phyloP scores from a whole-genome alignment of 2,329 filamentous ascomycete genomes.

The Penicillium sclerotiorum region DNA sequence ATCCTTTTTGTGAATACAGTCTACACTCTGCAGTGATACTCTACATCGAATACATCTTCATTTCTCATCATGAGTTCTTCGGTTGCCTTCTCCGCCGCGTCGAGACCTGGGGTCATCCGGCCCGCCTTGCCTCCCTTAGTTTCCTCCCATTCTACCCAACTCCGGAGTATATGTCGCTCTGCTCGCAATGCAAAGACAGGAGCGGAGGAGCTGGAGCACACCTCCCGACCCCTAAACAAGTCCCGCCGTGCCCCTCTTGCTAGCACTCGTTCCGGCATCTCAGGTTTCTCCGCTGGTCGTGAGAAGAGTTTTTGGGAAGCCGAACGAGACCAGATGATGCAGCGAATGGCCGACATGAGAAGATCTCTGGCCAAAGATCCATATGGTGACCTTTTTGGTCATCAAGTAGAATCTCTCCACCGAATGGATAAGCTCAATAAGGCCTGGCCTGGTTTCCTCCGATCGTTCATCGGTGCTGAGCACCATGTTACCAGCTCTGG shows the following conservation, averaged over 20 bases:
- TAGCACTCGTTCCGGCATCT: conserved; percentile 15
- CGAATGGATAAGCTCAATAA: conserved; percentile 22
- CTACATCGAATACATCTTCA: background rate
- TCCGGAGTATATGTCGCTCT: conserved; percentile 13
- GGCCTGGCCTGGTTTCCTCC: conserved; percentile 34
- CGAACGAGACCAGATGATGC: conserved; percentile 24
- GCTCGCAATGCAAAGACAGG: conserved; percentile 12
- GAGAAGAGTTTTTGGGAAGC: conserved; percentile 23
- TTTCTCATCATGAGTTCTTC: conserved; percentile 19
- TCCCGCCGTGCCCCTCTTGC: conserved; percentile 13
- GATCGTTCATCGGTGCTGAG: conserved; percentile 26
- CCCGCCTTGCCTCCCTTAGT: conserved; percentile 14
- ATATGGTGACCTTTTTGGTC: conserved; percentile 45
- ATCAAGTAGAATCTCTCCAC: conserved; percentile 30
- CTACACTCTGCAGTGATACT: background rate
- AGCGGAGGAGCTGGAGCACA: conserved; percentile 12
- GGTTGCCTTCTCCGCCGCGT: conserved; percentile 10
- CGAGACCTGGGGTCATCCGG: conserved; percentile 6
- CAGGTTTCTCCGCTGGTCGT: conserved; percentile 7
- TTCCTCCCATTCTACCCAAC: conserved; percentile 5
- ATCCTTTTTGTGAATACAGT: background rate
- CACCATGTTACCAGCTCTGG: background rate
- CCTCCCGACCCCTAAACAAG: conserved; percentile 8
- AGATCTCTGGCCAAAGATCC: conserved; percentile 42
- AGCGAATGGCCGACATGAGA: conserved; percentile 41